Evolutionary conservation across 2,329 filamentous ascomycete species (phyloP).

Genomic region (Spiromastix sp.): DNA sequence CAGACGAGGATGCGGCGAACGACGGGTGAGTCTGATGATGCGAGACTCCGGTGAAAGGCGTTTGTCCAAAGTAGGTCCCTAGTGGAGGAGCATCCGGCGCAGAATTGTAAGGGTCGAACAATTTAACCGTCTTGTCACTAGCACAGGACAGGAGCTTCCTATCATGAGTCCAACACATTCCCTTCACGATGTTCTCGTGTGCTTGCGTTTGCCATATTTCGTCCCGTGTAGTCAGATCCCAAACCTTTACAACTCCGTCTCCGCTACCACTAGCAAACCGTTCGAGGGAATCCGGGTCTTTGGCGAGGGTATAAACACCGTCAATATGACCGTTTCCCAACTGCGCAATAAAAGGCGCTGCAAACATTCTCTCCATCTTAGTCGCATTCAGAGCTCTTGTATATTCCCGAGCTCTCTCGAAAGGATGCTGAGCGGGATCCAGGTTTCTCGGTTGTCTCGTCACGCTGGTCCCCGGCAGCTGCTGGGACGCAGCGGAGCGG

Average conservation of each 20-base stretch:
- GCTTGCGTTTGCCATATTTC: constrained; percentile 70
- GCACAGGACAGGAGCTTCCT: constrained; percentile 79
- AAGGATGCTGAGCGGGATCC: constrained; percentile 78
- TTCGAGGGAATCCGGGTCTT: constrained; percentile 65
- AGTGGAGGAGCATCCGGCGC: constrained; percentile 58
- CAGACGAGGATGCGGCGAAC: constrained; percentile 66
- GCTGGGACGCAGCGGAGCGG: constrained; percentile 36
- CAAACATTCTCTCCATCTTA: constrained; percentile 89
- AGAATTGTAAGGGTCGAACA: constrained; percentile 82
- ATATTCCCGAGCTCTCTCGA: constrained; percentile 82
- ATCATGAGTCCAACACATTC: constrained; percentile 78
- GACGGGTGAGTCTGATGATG: constrained; percentile 69
- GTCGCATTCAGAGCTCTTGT: constrained; percentile 71
- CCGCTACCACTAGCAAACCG: constrained; percentile 74
- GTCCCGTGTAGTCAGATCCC: constrained; percentile 64
- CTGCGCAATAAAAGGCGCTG: constrained; percentile 71
- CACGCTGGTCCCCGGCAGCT: constrained; percentile 36
- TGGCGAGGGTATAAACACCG: constrained; percentile 71
- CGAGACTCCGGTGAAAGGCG: constrained; percentile 72
- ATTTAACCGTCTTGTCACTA: constrained; percentile 74
- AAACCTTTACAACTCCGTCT: constrained; percentile 89
- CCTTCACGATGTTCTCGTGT: constrained; percentile 90
- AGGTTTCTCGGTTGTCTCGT: constrained; percentile 44
- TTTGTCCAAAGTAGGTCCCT: constrained; percentile 73
- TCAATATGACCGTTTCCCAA: constrained; percentile 88